These are phyloP conservation scores for Stylonectria norvegica DNA, from an alignment of 2,329 filamentous ascomycete species.

Conservation along the genomic window DNA sequence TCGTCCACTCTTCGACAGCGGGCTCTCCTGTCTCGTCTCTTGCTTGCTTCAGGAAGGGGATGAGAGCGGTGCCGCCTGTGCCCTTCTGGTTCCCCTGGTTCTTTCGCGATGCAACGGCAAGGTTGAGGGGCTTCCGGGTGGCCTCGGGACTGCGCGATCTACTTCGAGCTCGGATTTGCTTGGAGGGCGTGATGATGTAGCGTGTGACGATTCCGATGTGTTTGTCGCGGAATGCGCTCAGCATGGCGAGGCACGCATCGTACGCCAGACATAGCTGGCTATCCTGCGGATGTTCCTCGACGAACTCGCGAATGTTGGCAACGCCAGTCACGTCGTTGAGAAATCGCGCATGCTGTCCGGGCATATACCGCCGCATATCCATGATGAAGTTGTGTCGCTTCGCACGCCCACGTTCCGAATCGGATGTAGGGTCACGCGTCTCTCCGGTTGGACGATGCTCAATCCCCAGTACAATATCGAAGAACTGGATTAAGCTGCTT, in stretches of 20 bases:
- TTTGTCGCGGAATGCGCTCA: constrained; percentile 74
- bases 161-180: constrained; percentile 64
- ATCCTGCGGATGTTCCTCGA: constrained; percentile 60
- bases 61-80: constrained; percentile 89
- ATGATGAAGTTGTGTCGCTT: constrained; percentile 78
- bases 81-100: constrained; percentile 66
- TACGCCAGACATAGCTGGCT: constrained; percentile 73
- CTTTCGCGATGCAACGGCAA: constrained; percentile 57
- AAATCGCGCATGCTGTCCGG: constrained; percentile 85
- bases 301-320: constrained; percentile 84
- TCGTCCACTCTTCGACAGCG: constrained; percentile 67
- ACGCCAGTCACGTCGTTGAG: constrained; percentile 74
- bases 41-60: constrained; percentile 94
- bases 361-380: constrained; percentile 98
- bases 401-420: constrained; percentile 43
- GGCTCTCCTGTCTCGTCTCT: constrained; percentile 94
- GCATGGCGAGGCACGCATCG: constrained; percentile 78
- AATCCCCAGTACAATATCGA: constrained; percentile 85
- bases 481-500: constrained; percentile 95
- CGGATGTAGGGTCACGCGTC: constrained; percentile 46
- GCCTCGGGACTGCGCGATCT: constrained; percentile 56
- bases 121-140: constrained; percentile 52
- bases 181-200: constrained; percentile 88
- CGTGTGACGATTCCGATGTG: constrained; percentile 95
- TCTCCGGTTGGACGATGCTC: constrained; percentile 88